Percentiles rank a stretch among this genome's conserved stretches.
phyloP scores from a whole-genome alignment of 2,329 filamentous ascomycete genomes.

The Uncinocarpus reesii region DNA sequence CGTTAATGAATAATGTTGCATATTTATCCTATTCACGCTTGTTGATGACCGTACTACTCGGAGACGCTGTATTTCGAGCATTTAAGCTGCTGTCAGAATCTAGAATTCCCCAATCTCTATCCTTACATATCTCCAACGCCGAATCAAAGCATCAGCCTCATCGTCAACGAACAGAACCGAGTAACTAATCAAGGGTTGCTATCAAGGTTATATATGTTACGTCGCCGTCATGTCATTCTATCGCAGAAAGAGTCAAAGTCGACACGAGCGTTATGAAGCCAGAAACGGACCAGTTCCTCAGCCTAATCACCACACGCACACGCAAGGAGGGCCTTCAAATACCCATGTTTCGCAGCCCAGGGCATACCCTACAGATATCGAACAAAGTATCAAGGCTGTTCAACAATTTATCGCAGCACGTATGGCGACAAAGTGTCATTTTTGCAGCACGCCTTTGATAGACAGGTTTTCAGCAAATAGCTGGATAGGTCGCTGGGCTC shows the following conservation, averaged over 20 bases:
- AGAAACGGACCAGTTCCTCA: not conserved
- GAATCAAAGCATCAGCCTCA: not conserved
- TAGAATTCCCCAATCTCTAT: too few species aligned
- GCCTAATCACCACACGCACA: not conserved
- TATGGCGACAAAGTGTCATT: slow-evolving; percentile 12
- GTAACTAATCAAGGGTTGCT: not conserved
- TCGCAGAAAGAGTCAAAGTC: not conserved
- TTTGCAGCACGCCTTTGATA: slow-evolving; percentile 10
- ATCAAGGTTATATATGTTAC: not conserved
- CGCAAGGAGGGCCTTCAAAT: not conserved
- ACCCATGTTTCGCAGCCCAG: slow-evolving; percentile 41
- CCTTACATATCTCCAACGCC: too few species aligned
- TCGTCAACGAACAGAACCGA: not conserved
- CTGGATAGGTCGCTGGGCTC: slow-evolving; percentile 13
- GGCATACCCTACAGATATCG: slow-evolving; percentile 11
- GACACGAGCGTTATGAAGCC: not conserved
- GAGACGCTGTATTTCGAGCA: not conserved
- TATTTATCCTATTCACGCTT: not conserved
- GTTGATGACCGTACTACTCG: not conserved
- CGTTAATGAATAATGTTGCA: too few species aligned
- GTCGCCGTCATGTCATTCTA: not conserved
- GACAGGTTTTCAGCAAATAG: slow-evolving; percentile 7
- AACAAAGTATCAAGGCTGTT: slow-evolving; percentile 12
- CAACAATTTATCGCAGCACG: slow-evolving; percentile 11
- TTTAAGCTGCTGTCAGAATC: not conserved